Evolutionary conservation across 192 early-diverging fungal genomes (phyloP).

Genomic region (Endogone sp.): DNA sequence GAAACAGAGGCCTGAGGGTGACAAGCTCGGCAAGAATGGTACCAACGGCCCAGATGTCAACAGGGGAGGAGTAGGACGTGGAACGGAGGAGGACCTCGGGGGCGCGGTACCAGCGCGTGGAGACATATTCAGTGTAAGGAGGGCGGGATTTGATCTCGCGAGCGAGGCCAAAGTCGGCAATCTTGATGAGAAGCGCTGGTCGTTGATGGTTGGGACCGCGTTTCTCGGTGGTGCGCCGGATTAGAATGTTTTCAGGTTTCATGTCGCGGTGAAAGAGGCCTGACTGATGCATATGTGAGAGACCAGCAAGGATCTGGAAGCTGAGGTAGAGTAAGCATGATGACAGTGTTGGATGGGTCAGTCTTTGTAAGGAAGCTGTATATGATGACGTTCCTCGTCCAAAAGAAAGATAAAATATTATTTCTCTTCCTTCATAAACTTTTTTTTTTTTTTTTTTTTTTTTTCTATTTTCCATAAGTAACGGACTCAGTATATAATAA

Average conservation of each 20-base stretch:
- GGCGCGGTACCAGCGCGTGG: constrained; percentile 94
- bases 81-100: constrained; percentile 90
- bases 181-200: constrained; percentile 59
- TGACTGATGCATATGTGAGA: constrained; percentile 89
- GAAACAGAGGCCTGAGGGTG: constrained; percentile 86
- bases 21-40: constrained; percentile 89
- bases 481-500: no score
- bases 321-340: constrained; percentile 22
- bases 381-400: no score
- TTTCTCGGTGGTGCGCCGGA: constrained; percentile 36
- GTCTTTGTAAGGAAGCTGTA: neutral
- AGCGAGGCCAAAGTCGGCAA: constrained; percentile 96
- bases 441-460: no score
- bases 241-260: constrained; percentile 95
- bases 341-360: neutral
- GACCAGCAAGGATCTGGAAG: constrained; percentile 81
- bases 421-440: no score
- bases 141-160: constrained; percentile 83
- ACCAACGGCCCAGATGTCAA: constrained; percentile 97
- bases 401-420: no score
- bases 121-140: constrained; percentile 96
- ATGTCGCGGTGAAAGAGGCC: constrained; percentile 96
- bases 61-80: constrained; percentile 80
- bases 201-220: neutral
- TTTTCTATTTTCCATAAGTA: no score